Evolutionary conservation across 164 flowering plant genomes (phyloP), one percentile per base, ranked within the genome.

Genomic region (Malania oleifera): DNA sequence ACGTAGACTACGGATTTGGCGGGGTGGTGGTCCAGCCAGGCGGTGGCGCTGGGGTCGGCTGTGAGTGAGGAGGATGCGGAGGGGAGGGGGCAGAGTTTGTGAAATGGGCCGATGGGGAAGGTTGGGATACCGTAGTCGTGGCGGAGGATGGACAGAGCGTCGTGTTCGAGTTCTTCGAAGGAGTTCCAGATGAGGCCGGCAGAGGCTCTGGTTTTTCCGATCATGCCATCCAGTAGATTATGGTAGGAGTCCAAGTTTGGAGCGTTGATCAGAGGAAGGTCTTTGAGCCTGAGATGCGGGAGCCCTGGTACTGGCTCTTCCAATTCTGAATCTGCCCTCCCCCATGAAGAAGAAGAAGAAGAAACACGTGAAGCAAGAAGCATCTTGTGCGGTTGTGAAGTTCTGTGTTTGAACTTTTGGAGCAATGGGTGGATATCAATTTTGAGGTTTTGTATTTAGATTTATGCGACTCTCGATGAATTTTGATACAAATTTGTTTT

Each of bases 101-200:
- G 75, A 15, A 73, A 63, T 37, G 80, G 80, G 26, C 80, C 80
- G 6, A 71, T 57, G 2, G 72, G 54, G 48, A 71, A 71, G 19
- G 49, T 34, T 4, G 76, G 75, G 17, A 62, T 18, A 7, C 35
- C 24, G 15, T 64, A 51, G 0, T 64, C 57, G 14, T 67, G 53
- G 17, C 29, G 28, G 5, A 67, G 1, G 18, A 4, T 52, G 3
- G 37, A 49, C 5, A 77, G 37, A 15, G 66, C 40, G 10, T 67
- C n/a, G 18, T 64, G 53, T 50, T 78, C 83, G 26, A 81, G 81
- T 18, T 63, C 73, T 54, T 78, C 64, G 44, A 72, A 70, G 1
- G 85, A 40, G 68, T 76, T 81, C 54, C 61, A 76, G 13, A 76
- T 72, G 46, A 76, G 19, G n/a, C 80, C 83, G 8, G 72, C 56